Conservation (phyloP, 164 flowering plant genomes). For the Hamamelis virginiana region DNA sequence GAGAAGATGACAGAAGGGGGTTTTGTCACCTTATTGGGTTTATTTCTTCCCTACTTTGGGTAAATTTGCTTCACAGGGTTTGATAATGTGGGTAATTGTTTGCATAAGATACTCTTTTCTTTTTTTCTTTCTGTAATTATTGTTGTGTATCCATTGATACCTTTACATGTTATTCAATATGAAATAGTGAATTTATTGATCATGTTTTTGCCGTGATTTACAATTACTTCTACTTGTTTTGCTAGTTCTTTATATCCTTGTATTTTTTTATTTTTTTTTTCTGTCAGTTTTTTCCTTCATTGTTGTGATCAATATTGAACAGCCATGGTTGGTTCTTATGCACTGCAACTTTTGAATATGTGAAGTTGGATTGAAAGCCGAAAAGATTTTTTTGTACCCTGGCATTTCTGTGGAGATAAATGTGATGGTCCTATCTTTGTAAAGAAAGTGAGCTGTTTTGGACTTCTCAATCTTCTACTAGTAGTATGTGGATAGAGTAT, state of each 20-base stretch:
- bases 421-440: neutral
- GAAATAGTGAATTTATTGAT: neutral
- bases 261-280: neutral
- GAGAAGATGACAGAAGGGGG: neutral
- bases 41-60: constrained; percentile 3
- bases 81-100: constrained; percentile 2
- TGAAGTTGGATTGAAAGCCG: neutral
- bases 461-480: neutral
- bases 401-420: neutral
- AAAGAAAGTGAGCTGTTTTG: neutral
- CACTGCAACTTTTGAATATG: neutral
- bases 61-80: neutral
- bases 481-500: constrained; percentile 7
- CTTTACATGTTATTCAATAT: neutral
- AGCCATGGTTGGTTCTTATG: neutral
- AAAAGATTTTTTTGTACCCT: neutral
- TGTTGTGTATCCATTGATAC: constrained; percentile 2
- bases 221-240: neutral
- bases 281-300: neutral
- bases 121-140: neutral
- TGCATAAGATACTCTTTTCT: neutral
- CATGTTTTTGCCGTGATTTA: neutral
- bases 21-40: constrained; percentile 1
- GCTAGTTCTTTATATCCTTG: neutral
- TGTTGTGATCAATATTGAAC: neutral